A percentile compares a stretch with the other conserved stretches of the same genome.
Conservation (phyloP, 306 rosid species). For the Cyamopsis tetragonoloba region DNA sequence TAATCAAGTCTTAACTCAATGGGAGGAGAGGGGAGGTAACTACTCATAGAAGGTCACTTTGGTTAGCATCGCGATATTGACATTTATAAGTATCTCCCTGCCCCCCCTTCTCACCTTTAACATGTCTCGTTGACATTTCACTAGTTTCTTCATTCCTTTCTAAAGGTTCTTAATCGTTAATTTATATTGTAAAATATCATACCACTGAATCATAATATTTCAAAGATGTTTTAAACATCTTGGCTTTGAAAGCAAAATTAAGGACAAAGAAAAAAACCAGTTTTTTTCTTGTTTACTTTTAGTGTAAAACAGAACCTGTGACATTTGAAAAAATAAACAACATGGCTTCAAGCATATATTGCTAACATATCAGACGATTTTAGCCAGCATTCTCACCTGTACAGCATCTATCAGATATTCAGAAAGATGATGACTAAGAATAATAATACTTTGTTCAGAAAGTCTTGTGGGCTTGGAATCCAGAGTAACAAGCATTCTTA, state of each 20-base stretch:
- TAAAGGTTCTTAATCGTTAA: background rate
- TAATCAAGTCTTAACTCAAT: too few species aligned
- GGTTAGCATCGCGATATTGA: too few species aligned
- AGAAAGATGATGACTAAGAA: slow-evolving; percentile 47
- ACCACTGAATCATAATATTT: background rate
- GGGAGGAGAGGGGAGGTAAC: too few species aligned
- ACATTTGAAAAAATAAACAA: slow-evolving; percentile 8
- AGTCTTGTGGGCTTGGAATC: slow-evolving; percentile 57
- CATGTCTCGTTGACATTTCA: too few species aligned
- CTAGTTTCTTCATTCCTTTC: too few species aligned
- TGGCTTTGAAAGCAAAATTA: background rate
- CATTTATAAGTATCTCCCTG: too few species aligned
- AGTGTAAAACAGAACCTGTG: background rate
- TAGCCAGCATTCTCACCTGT: slow-evolving; percentile 44
- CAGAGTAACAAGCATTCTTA: slow-evolving; percentile 51
- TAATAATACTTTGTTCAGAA: slow-evolving; percentile 46
- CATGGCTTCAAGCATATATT: background rate
- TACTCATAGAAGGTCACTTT: too few species aligned
- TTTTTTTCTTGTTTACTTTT: slow-evolving; percentile 1
- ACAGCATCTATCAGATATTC: slow-evolving; percentile 55
- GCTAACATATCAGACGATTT: background rate
- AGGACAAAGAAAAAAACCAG: background rate
- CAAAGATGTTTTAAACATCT: background rate
- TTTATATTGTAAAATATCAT: background rate
- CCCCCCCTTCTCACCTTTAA: too few species aligned